Base-by-base conservation (phyloP, 257 asterid species). In the Haberlea rhodopensis region DNA sequence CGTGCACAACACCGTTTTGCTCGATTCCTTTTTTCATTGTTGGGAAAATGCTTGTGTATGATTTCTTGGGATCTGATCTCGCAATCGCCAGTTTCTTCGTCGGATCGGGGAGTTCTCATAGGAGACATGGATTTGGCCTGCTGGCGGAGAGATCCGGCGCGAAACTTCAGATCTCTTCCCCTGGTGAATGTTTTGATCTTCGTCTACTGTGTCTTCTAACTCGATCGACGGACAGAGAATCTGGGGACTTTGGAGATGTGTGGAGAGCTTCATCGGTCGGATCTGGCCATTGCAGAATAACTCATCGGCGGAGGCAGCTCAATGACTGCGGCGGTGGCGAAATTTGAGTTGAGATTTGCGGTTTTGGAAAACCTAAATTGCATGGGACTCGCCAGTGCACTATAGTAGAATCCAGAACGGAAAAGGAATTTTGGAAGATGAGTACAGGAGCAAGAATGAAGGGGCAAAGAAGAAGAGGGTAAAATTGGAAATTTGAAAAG, bases 111-210 rank as follows among this genome's bases (percentile, higher is more conserved):
- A 40, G 48, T 40, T 3, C 88, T 65, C 5, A 80, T 64, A 0
- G 97, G 97, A 10, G 97, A 90, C 95, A 88, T 82, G 70, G 97
- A 88, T 90, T 95, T 86, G 63, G 96, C 81, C 75, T 95, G 77
- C 52, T 96, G 80, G 10, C 94, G 82, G 20, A 86, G 58, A 20
- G 95, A 89, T 72, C 89, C 83, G 57, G 82, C 64, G 2, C 94
- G 81, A 28, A 77, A 60, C 73, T 85, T 89, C 62, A 64, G 19
- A 19, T 81, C 97, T 61, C 97, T 75, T 0, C 95, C 90, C 15
- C 94, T 79, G 8, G 63, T 4, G 59, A 76, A 72, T n/a, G 68
- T 43, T 7, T n/a, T 31, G 68, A 2, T 62, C 65, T 16, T 73
- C 78, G 7, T 71, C 78, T 3, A 62, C 56, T 46, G 23, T 71